These are phyloP conservation scores for Cryptococcus maquisensis DNA, from an alignment of 1,284 basidiomycete genomes.

Conservation along the genomic window DNA sequence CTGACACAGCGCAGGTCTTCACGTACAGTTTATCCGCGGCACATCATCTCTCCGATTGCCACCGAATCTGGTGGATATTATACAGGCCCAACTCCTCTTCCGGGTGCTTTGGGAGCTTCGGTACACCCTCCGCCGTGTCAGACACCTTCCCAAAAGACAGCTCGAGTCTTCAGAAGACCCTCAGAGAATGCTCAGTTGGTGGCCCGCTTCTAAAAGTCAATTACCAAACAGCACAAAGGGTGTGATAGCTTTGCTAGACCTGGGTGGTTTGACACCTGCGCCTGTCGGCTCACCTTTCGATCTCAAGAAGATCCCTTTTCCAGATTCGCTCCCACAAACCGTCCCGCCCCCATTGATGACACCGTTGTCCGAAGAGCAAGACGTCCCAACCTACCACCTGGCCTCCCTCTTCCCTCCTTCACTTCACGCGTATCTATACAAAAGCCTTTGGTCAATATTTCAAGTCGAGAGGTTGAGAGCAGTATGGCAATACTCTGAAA, in stretches of 20 bases:
- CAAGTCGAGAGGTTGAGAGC: neutral
- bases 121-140: neutral
- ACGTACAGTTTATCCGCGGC: conserved; percentile 3
- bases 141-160: conserved; percentile 1
- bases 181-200: neutral
- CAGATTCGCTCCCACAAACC: neutral
- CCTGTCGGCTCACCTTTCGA: neutral
- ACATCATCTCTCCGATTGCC: conserved; percentile 9
- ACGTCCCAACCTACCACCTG: neutral
- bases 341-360: neutral
- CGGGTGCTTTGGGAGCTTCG: conserved; percentile 18
- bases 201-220: neutral
- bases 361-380: neutral
- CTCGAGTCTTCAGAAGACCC: neutral
- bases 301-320: neutral
- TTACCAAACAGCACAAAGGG: neutral
- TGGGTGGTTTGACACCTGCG: neutral
- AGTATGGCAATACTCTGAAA: neutral
- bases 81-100: conserved; percentile 12
- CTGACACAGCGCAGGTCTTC: conserved; percentile 5
- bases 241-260: neutral
- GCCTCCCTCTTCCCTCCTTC: conserved; percentile 1
- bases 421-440: neutral
- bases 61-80: conserved; percentile 9
- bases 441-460: neutral